Base-by-base conservation (phyloP, 1,284 basidiomycete genomes). In the Sanghuangporus weigelae region DNA sequence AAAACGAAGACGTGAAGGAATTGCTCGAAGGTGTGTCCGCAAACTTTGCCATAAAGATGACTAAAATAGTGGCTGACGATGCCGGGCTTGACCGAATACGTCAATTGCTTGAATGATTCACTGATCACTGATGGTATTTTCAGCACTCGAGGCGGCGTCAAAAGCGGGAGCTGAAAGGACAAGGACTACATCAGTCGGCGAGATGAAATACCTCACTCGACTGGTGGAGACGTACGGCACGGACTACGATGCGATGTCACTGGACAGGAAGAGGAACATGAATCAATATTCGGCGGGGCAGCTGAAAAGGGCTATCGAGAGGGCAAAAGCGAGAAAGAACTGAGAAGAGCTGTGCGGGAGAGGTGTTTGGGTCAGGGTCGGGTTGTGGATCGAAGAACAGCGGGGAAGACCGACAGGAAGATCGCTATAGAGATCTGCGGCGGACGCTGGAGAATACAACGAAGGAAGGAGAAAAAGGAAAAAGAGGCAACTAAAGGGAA, bases 211-310 rank as follows among this genome's bases (percentile, higher is more conserved):
- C 78, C 80, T 99, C 44, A 74, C 75, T 57, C 76, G 82, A 44
- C 81, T 98, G 39, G 84, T 94, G 10, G 73, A 75, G 46, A 89
- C 84, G 73, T 81, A 98, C 76, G 90, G 88, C 0, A 77, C 81
- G 44, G 90, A 98, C 75, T 77, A 87, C 19, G 82, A 85, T 31
- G 79, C 76, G 46, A 97, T 97, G 94, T 85, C 87, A 10, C 81
- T 80, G 67, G 96, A 98, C 77, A 77, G 85, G 67, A 88, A 82
- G 74, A 74, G 90, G 66, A 98, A 99, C 72, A 76, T 84, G 23
- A 89, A 88, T 76, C 96, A 98, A 77, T 87, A 90, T 73, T 98
- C 95, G 3, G 82, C 80, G 42, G 96, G 94, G 16, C 87, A 96
- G 77, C 77, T 99, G 71, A 81, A 73, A 68, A 78, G 84, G 71